phyloP scores from a whole-genome alignment of 768 basidiomycete genomes.

The Leccinum variicolor region DNA sequence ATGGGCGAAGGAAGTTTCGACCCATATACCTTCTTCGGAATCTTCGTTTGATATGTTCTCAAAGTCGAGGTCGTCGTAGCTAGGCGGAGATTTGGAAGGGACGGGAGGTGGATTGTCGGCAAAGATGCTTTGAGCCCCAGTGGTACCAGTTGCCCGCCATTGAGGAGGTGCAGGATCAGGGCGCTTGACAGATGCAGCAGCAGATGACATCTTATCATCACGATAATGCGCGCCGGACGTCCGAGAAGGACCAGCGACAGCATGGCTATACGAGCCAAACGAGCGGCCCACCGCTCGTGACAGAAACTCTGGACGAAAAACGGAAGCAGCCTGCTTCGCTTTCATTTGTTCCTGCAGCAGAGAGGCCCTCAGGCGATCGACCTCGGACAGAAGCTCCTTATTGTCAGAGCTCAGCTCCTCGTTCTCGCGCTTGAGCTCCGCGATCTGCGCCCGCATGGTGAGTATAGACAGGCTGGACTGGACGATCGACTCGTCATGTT shows the following conservation, averaged over 20 bases:
- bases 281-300: background rate
- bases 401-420: slow-evolving; percentile 23
- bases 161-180: background rate
- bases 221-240: background rate
- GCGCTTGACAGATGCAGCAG: background rate
- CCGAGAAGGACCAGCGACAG: slow-evolving; percentile 25
- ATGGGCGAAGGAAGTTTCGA: slow-evolving; percentile 17
- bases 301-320: background rate
- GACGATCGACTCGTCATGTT: slow-evolving; percentile 36
- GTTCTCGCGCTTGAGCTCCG: slow-evolving; percentile 35
- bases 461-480: slow-evolving; percentile 52
- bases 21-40: slow-evolving; percentile 5
- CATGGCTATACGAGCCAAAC: slow-evolving; percentile 13
- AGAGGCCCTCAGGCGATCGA: slow-evolving; percentile 10
- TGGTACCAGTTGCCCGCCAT: background rate
- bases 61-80: slow-evolving; percentile 15
- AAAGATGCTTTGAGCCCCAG: slow-evolving; percentile 24
- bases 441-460: slow-evolving; percentile 37
- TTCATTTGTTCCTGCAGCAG: slow-evolving; percentile 15
- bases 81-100: slow-evolving; percentile 9
- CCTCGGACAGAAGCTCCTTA: slow-evolving; percentile 25
- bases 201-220: background rate
- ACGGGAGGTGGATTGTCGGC: slow-evolving; percentile 25
- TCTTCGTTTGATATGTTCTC: background rate
- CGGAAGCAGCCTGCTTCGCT: background rate